Conservation (phyloP, 805 yeast genomes). For the Candida multigemmis region DNA sequence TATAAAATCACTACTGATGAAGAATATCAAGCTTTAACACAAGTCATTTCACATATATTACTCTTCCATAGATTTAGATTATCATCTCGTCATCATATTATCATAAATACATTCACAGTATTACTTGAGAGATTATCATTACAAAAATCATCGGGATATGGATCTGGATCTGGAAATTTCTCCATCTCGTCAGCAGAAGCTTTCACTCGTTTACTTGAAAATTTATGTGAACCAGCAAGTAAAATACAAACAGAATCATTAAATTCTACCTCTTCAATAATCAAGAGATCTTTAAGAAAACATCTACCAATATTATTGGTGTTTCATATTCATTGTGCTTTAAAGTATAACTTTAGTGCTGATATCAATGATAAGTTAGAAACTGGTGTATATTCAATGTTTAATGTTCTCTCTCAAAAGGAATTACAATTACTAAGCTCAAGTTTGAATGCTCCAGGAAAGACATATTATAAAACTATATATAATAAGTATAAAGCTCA, state of each 20-base stretch:
- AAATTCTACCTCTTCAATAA: slow-evolving; percentile 40
- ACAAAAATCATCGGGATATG: slow-evolving; percentile 6
- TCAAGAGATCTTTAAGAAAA: slow-evolving; percentile 55
- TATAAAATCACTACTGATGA: slow-evolving; percentile 6
- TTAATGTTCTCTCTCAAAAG: slow-evolving; percentile 59
- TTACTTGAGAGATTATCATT: slow-evolving; percentile 39
- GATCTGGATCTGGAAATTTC: slow-evolving; percentile 2
- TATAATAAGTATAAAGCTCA: slow-evolving; percentile 65
- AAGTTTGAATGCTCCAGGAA: slow-evolving; percentile 60
- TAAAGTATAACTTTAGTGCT: slow-evolving; percentile 39
- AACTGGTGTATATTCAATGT: slow-evolving; percentile 50
- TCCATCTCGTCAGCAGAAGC: slow-evolving; percentile 32
- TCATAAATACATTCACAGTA: slow-evolving; percentile 39
- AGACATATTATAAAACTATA: slow-evolving; percentile 55
- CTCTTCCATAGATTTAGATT: slow-evolving; percentile 64
- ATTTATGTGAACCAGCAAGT: slow-evolving; percentile 64
- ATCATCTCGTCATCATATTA: slow-evolving; percentile 63
- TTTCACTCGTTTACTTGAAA: slow-evolving; percentile 49
- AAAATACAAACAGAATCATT: slow-evolving; percentile 17
- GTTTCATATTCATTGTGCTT: slow-evolving; percentile 47
- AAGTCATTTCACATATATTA: slow-evolving; percentile 50
- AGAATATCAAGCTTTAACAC: slow-evolving; percentile 31
- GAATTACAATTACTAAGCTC: slow-evolving; percentile 59
- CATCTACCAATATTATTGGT: slow-evolving; percentile 52
- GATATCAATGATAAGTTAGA: slow-evolving; percentile 40